Evolutionary conservation across 2,329 filamentous ascomycete genomes (phyloP).

Genomic region (Clonostachys rhizophaga): DNA sequence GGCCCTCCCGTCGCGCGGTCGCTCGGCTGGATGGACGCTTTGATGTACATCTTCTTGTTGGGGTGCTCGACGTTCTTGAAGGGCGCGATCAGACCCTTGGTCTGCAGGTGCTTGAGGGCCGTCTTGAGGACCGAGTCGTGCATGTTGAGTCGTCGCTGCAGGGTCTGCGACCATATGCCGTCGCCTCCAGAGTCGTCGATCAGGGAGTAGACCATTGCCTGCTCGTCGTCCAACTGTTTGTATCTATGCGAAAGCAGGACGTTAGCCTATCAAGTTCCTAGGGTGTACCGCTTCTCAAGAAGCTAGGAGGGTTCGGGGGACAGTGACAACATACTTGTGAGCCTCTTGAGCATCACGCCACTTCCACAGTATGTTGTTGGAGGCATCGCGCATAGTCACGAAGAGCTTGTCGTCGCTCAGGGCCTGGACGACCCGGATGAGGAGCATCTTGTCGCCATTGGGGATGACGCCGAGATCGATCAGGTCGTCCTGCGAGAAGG

Average conservation of each 20-base stretch:
- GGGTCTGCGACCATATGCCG: slow-evolving; percentile 86
- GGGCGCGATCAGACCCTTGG: slow-evolving; percentile 76
- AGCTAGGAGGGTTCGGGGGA: too few species aligned
- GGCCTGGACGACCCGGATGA: slow-evolving; percentile 50
- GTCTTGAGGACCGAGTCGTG: slow-evolving; percentile 80
- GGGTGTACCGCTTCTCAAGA: too few species aligned
- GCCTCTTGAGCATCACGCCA: slow-evolving; percentile 56
- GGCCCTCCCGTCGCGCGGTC: slow-evolving; percentile 90
- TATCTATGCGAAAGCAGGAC: neutral
- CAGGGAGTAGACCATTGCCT: slow-evolving; percentile 78
- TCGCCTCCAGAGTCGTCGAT: slow-evolving; percentile 82
- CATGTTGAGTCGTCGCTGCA: slow-evolving; percentile 75
- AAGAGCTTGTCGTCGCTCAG: slow-evolving; percentile 59
- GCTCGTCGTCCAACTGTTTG: slow-evolving; percentile 56
- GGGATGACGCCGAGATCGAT: slow-evolving; percentile 53
- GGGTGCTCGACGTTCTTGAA: slow-evolving; percentile 92
- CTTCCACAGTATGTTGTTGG: slow-evolving; percentile 44
- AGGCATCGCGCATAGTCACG: slow-evolving; percentile 33
- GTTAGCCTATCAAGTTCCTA: too few species aligned
- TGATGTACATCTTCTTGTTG: slow-evolving; percentile 94
- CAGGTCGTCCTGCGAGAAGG: slow-evolving; percentile 57
- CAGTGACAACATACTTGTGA: slow-evolving; percentile 42
- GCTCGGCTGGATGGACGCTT: slow-evolving; percentile 75
- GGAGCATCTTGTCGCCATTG: slow-evolving; percentile 46
- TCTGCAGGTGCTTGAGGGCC: slow-evolving; percentile 77